Percentiles rank a stretch among this genome's conserved stretches.
phyloP scores from a whole-genome alignment of 2,329 filamentous ascomycete genomes.

The Triangularia verruculosa region DNA sequence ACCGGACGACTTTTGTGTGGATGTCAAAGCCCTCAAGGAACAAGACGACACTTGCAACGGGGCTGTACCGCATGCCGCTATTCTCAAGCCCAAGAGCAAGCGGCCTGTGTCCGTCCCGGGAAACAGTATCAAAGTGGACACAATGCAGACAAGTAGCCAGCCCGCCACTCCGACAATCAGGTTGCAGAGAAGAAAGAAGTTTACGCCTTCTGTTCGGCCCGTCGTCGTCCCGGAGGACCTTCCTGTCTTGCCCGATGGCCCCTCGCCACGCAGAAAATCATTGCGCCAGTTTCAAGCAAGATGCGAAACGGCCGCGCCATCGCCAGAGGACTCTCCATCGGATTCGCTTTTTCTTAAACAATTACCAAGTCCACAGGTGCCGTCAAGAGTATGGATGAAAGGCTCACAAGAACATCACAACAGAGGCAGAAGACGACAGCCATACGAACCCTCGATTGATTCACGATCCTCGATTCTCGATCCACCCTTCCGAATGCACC shows the following conservation, averaged over 20 bases:
- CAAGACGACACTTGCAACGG: background rate
- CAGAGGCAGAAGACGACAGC: constrained; percentile 45
- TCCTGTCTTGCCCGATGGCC: constrained; percentile 51
- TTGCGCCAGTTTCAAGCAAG: constrained; percentile 19
- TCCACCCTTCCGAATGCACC: constrained; percentile 54
- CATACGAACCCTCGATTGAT: constrained; percentile 54
- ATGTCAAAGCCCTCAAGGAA: background rate
- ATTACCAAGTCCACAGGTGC: background rate
- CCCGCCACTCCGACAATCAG: constrained; percentile 42
- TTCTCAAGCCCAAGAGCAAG: constrained; percentile 19
- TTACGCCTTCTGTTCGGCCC: constrained; percentile 31
- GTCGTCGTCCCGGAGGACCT: constrained; percentile 41
- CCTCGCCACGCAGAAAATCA: constrained; percentile 42
- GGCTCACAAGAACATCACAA: constrained; percentile 40
- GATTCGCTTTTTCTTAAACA: background rate
- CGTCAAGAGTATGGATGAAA: background rate
- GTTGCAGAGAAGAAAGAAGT: constrained; percentile 46
- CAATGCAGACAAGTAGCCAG: constrained; percentile 10
- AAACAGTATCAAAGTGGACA: background rate
- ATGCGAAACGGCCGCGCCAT: constrained; percentile 17
- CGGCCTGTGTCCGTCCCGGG: constrained; percentile 26
- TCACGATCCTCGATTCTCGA: constrained; percentile 55
- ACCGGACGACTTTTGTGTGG: background rate
- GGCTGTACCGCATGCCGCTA: constrained; percentile 8
- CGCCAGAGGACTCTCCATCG: background rate